A percentile compares a stretch with the other conserved stretches of the same genome.
phyloP scores from a whole-genome alignment of 768 basidiomycete genomes.

The Phaeolepiota aurea region DNA sequence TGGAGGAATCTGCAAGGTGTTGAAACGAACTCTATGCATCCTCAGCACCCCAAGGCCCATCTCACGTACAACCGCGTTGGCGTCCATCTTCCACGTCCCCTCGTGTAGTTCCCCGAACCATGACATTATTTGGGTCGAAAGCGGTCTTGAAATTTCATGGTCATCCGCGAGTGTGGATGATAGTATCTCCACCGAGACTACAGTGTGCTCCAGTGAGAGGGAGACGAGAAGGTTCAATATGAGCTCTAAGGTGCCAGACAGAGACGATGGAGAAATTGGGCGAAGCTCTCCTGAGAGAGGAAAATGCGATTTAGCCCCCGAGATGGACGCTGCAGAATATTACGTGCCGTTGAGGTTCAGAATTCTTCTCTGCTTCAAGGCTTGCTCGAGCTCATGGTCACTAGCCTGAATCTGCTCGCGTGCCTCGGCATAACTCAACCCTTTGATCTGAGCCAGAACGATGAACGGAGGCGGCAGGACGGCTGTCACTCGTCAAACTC shows the following conservation, averaged over 20 bases:
- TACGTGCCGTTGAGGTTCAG: constrained; percentile 60
- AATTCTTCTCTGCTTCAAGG: constrained; percentile 61
- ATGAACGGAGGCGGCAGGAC: background rate
- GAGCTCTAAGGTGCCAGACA: constrained; percentile 64
- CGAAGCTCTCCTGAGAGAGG: constrained; percentile 56
- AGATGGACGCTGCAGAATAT: background rate
- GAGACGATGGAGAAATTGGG: constrained; percentile 59
- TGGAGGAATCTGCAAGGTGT: background rate
- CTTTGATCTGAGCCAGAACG: constrained; percentile 4
- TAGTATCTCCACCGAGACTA: constrained; percentile 53
- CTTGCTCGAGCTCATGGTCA: constrained; percentile 60
- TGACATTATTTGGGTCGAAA: constrained; percentile 62
- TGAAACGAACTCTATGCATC: constrained; percentile 38
- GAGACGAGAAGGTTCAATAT: constrained; percentile 71
- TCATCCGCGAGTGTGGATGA: constrained; percentile 56
- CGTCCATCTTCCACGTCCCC: constrained; percentile 61
- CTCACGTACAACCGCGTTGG: constrained; percentile 53
- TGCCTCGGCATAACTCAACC: constrained; percentile 55
- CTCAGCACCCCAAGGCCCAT: constrained; percentile 72
- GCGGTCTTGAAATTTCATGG: constrained; percentile 55
- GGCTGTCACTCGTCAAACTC: background rate
- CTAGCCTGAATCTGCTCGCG: constrained; percentile 71
- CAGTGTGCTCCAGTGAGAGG: constrained; percentile 39
- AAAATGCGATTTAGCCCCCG: background rate
- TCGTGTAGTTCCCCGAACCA: constrained; percentile 73